phyloP scores from a whole-genome alignment of 768 basidiomycete species.

The Polyporus arcularius region DNA sequence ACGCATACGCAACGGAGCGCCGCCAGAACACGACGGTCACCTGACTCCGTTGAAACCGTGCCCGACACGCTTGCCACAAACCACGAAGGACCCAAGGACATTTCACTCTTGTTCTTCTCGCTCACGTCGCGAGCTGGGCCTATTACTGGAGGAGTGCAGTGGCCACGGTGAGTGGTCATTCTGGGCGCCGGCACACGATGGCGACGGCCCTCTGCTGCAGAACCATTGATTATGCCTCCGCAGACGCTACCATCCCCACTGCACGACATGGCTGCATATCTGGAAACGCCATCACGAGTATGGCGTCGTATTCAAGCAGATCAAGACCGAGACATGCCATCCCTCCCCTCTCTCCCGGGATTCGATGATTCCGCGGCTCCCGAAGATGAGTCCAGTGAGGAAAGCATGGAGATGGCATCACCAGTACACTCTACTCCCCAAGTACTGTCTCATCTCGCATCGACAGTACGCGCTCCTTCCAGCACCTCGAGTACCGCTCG shows the following conservation, averaged over 20 bases:
- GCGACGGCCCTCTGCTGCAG: neutral
- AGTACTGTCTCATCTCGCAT: constrained; percentile 50
- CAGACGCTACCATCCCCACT: neutral
- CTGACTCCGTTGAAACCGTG: too few relatives aligned
- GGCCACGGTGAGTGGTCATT: too few relatives aligned
- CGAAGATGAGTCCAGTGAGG: constrained; percentile 40
- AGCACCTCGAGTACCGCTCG: constrained; percentile 51
- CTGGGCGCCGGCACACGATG: neutral
- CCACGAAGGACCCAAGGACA: too few relatives aligned
- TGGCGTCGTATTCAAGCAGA: constrained; percentile 80
- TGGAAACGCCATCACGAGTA: constrained; percentile 82
- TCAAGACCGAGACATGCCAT: constrained; percentile 79
- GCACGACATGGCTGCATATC: constrained; percentile 23
- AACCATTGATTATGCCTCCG: neutral
- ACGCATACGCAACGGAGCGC: too few relatives aligned
- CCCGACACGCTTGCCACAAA: too few relatives aligned
- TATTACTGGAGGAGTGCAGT: too few relatives aligned
- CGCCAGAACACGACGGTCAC: too few relatives aligned
- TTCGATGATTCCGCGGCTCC: constrained; percentile 65
- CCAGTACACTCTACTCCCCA: constrained; percentile 65
- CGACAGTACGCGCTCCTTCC: constrained; percentile 51
- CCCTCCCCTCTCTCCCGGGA: constrained; percentile 72
- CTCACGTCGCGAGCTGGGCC: too few relatives aligned
- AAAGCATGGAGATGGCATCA: constrained; percentile 46
- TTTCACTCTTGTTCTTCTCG: too few relatives aligned